Evolutionary conservation across 2,329 filamentous ascomycete species (phyloP).

Genomic region (Simplicillium sp.): DNA sequence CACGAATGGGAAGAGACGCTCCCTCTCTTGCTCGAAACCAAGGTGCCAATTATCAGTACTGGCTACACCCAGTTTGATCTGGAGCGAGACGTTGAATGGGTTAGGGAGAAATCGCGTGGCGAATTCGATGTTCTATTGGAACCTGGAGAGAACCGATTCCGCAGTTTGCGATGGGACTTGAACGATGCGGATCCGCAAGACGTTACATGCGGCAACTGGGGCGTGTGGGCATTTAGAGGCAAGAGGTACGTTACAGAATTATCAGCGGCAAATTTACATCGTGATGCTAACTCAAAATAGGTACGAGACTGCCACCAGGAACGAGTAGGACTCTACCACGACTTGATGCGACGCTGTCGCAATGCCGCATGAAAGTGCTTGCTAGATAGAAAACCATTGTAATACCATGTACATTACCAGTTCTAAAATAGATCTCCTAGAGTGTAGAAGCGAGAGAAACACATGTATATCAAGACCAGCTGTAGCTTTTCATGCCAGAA

Average conservation of each 20-base stretch:
- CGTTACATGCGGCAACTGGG: constrained; percentile 93
- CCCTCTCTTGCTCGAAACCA: constrained; percentile 85
- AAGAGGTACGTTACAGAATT: constrained; percentile 61
- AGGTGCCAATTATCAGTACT: constrained; percentile 86
- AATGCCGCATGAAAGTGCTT: too few relatives aligned
- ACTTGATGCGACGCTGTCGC: too few relatives aligned
- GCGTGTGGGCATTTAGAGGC: constrained; percentile 91
- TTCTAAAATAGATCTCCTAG: too few relatives aligned
- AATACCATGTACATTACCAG: too few relatives aligned
- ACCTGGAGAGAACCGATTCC: constrained; percentile 88
- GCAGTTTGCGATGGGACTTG: constrained; percentile 91
- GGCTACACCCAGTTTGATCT: constrained; percentile 96
- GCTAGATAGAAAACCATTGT: too few relatives aligned
- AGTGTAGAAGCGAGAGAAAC: too few relatives aligned
- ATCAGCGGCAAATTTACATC: constrained; percentile 1
- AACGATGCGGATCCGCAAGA: constrained; percentile 94
- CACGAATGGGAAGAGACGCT: constrained; percentile 93
- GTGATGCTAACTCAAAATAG: constrained; percentile 27
- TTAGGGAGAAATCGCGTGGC: constrained; percentile 72
- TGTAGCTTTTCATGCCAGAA: too few relatives aligned
- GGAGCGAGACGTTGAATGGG: constrained; percentile 85
- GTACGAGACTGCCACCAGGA: constrained; percentile 55
- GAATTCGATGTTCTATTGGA: constrained; percentile 90
- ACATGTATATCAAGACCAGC: too few relatives aligned
- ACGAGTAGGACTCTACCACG: constrained; percentile 14